Conservation (phyloP, 192 early-diverging fungal genomes). For the Geranomyces michiganensis region DNA sequence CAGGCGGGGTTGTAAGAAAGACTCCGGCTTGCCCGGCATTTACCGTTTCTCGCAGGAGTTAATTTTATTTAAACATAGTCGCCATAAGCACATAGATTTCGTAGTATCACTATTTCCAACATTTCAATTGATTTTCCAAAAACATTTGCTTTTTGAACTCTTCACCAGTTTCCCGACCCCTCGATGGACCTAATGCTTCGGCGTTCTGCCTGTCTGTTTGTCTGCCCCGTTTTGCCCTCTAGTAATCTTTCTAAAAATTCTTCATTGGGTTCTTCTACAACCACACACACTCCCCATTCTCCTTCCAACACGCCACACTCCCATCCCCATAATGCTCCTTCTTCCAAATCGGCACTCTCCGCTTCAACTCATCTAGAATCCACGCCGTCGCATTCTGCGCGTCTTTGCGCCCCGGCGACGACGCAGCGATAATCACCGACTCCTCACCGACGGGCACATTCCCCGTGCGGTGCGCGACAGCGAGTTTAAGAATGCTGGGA, state of each 20-base stretch:
- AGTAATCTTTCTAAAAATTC: no score
- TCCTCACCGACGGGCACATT: constrained; percentile 77
- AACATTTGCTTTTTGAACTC: no score
- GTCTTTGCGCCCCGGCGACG: constrained; percentile 77
- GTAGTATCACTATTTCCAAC: no score
- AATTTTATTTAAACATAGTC: no score
- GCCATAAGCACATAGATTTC: no score
- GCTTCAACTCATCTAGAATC: constrained; percentile 91
- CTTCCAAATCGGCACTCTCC: constrained; percentile 89
- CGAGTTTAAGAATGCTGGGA: constrained; percentile 64
- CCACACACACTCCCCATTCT: constrained; percentile 44
- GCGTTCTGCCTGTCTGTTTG: no score
- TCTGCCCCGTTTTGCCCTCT: no score
- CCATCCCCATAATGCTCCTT: constrained; percentile 87
- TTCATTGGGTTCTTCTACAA: not conserved
- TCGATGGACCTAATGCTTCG: no score
- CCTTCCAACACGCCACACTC: constrained; percentile 65
- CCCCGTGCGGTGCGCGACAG: constrained; percentile 80
- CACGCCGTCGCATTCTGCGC: constrained; percentile 75
- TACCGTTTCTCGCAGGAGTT: no score
- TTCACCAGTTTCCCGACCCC: no score
- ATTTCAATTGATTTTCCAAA: no score
- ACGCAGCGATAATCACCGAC: constrained; percentile 80
- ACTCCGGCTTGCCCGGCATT: no score
- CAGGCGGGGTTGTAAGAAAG: constrained; percentile 43